Evolutionary conservation across 768 basidiomycete species (phyloP), one percentile per base, ranked within the genome.

Genomic region (Hortiboletus flavorubellus): DNA sequence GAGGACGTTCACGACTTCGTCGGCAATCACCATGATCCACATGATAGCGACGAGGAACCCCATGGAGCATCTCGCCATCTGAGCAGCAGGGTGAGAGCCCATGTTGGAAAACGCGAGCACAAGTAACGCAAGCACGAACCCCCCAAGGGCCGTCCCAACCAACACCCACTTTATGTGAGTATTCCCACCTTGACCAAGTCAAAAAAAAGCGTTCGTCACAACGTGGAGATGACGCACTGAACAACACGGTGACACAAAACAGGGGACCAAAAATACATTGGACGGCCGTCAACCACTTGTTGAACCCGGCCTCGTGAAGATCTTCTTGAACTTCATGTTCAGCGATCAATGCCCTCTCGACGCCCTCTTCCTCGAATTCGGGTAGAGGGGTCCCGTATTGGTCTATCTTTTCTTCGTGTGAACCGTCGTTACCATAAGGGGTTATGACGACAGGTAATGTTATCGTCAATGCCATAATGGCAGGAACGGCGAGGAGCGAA

Each of bases 1-100:
- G 10, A 98, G 79, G 11, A 98, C 86, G 46, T 88, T 81, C 31
- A 98, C 93, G 2, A 96, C 93, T 68, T 98, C 95, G 68, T 97
- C 94, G 1, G 95, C 94, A 46, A 98, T 94, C 7, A 90, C 93
- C 85, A 98, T 95, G 63, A 99, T 98, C 96, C 97, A 99, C 8
- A 98, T 86, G 57, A 98, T 83, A 3, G 93, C 80, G 29, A 96
- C 87, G 21, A 86, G 68, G 73, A 99, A 99, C 0, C 97, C 96
- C 79, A 95, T 86, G 23, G 85, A 87, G 65, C 93, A 96, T 10
- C 94, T 80, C 10, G 81, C 78, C 72, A 93, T 78, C 53, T 83
- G 79, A 44, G 82, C 78, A 14, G 80, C 65, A 6, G 79, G 76
- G 58, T 83, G 78, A 18, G 77, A 74, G 3, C 90, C 87, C 40